Evolutionary conservation across 768 basidiomycete species (phyloP), one percentile per base, ranked within the genome.

Genomic region (Amanita rimosa): DNA sequence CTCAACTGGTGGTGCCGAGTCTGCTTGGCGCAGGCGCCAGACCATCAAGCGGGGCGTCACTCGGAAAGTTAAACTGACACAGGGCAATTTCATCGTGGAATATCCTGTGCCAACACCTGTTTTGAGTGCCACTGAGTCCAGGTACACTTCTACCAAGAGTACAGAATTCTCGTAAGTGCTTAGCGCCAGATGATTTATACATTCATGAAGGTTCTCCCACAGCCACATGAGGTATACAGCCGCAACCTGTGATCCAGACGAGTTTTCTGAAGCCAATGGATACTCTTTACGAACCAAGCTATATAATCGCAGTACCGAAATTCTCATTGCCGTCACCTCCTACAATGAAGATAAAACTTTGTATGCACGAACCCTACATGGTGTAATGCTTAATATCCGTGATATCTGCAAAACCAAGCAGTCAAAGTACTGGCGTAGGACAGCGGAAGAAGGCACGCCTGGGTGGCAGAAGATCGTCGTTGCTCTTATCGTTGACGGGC

Each of bases 391-490:
- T 53, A 98, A 99, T 65, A 95, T 98, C 53, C 86, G 94, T 55
- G 87, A 98, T 58, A 97, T 97, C 55, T 94, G 92, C 77, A 92
- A 86, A 67, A 93, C 90, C 36, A 94, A 94, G 64, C 85, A 87
- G 59, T 90, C 85, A 53, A 92, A 92, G 64, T 95, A 85, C 67
- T 92, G 92, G 89, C 75, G 83, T 38, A 75, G 79, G 51, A 76
- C 75, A 45, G 83, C 89, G 8, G 87, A 90, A 63, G 87, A 90
- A 60, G 88, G 89, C 38, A 74, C 76, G 47, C 87, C 89, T 34
- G 82, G 74, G 8, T 97, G 94, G 94, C 88, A 96, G 62, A 83
- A 78, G 61, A 93, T 98, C 57, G 81, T 80, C 3, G 91, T 95
- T 17, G 85, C 87, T 36, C 78, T 95, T 49, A 88, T 95, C 55